Evolutionary conservation across 768 basidiomycete species (phyloP).

Genomic region (Suillus plorans): DNA sequence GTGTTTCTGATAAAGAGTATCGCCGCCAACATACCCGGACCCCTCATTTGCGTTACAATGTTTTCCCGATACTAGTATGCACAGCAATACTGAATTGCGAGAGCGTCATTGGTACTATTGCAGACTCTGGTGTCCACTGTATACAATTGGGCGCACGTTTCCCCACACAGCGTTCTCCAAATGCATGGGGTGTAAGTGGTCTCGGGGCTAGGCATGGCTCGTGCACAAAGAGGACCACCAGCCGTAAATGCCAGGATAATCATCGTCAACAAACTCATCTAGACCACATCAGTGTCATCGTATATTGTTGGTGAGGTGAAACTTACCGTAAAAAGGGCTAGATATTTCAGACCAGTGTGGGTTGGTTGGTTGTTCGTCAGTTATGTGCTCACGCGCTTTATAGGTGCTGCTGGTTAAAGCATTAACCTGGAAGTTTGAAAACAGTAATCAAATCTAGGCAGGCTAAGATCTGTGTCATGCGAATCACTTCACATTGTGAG

Average conservation of each 20-base stretch:
- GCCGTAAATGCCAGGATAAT: not conserved
- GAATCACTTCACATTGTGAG: no score
- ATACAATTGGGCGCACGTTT: not conserved
- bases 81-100: no score
- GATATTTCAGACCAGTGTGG: not conserved
- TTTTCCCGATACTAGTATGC: no score
- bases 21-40: not conserved
- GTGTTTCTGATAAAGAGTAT: not conserved
- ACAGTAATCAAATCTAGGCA: not conserved
- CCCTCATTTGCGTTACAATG: no score
- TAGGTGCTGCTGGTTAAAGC: not conserved
- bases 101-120: no score
- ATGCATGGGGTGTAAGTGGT: conserved; percentile 2
- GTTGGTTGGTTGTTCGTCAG: not conserved
- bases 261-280: not conserved
- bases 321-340: not conserved
- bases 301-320: not conserved
- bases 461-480: no score
- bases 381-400: not conserved
- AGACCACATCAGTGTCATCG: not conserved
- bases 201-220: not conserved
- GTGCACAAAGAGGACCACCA: not conserved
- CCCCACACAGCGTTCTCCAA: conserved; percentile 6
- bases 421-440: not conserved
- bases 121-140: no score